Evolutionary conservation across 2,329 filamentous ascomycete species (phyloP).

Genomic region (Dendryphion nanum): DNA sequence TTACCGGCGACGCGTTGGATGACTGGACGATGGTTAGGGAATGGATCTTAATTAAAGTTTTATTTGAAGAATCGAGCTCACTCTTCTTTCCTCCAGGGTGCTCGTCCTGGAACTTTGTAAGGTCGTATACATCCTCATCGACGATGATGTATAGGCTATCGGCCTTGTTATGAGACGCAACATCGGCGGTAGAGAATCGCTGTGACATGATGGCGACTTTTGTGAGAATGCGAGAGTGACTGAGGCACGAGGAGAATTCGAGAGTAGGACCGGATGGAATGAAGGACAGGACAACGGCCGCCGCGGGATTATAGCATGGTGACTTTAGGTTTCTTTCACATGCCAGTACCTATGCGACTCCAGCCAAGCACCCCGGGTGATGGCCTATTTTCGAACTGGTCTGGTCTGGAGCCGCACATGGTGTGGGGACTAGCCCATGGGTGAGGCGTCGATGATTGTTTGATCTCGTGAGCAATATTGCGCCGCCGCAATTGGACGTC

Average conservation of each 20-base stretch:
- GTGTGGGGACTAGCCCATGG: slow-evolving; percentile 17
- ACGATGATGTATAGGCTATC: slow-evolving; percentile 86
- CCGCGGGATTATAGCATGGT: slow-evolving; percentile 14
- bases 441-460: slow-evolving; percentile 15
- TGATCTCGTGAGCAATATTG: slow-evolving; percentile 31
- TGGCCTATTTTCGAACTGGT: slow-evolving; percentile 17
- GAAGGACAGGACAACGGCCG: slow-evolving; percentile 23
- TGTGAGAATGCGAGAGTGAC: slow-evolving; percentile 9
- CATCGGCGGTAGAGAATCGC: slow-evolving; percentile 78
- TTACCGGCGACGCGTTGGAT: slow-evolving; percentile 65
- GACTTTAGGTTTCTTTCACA: slow-evolving; percentile 33
- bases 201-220: slow-evolving; percentile 67
- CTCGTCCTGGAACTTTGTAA: slow-evolving; percentile 65
- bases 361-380: slow-evolving; percentile 29
- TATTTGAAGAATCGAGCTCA: slow-evolving; percentile 43
- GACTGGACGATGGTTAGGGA: slow-evolving; percentile 44
- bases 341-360: slow-evolving; percentile 30
- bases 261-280: slow-evolving; percentile 20
- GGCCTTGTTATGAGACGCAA: slow-evolving; percentile 86
- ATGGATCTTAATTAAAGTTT: not conserved
- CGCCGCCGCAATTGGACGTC: slow-evolving; percentile 25
- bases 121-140: slow-evolving; percentile 92
- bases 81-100: slow-evolving; percentile 69
- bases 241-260: slow-evolving; percentile 4
- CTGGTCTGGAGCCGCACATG: slow-evolving; percentile 24